These are phyloP conservation scores for Jatropha podagrica DNA, from an alignment of 441 rosid genomes.

Conservation along the genomic window DNA sequence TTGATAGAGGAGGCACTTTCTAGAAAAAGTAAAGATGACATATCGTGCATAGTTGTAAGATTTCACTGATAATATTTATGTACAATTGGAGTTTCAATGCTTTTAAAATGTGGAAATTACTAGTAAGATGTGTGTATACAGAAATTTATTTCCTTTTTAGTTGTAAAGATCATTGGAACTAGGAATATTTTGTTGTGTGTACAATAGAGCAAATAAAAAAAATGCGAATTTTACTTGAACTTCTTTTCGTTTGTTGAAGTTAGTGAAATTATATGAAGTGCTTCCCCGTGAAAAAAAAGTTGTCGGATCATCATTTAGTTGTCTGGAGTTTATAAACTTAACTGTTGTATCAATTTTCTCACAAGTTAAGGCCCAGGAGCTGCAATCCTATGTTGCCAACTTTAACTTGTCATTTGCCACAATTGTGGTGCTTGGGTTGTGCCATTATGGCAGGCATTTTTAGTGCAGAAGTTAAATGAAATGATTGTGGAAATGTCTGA, in stretches of 20 bases:
- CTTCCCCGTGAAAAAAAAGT: not conserved
- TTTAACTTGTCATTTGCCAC: not conserved
- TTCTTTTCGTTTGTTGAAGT: not conserved
- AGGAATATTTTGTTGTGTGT: slow-evolving; percentile 19
- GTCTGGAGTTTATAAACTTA: no score
- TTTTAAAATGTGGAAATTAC: not conserved
- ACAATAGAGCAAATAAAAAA: slow-evolving; percentile 8
- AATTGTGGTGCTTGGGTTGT: not conserved
- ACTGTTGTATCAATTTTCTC: not conserved
- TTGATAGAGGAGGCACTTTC: slow-evolving; percentile 74
- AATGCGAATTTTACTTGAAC: not conserved
- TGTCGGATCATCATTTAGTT: not conserved
- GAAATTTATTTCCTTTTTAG: slow-evolving; percentile 10
- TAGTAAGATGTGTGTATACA: slow-evolving; percentile 16
- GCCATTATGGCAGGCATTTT: no score
- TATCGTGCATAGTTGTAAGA: slow-evolving; percentile 80
- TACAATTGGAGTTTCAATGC: not conserved
- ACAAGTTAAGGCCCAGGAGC: not conserved
- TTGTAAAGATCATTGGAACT: slow-evolving; percentile 13
- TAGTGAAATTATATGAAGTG: not conserved
- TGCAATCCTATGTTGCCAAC: not conserved
- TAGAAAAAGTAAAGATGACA: slow-evolving; percentile 81
- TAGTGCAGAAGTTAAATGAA: not conserved
- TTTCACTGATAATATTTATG: slow-evolving; percentile 37
- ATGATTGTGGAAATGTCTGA: not conserved